Evolutionary conservation across 1,139 yeast genomes (phyloP).

Genomic region (Eremothecium gossypii): DNA sequence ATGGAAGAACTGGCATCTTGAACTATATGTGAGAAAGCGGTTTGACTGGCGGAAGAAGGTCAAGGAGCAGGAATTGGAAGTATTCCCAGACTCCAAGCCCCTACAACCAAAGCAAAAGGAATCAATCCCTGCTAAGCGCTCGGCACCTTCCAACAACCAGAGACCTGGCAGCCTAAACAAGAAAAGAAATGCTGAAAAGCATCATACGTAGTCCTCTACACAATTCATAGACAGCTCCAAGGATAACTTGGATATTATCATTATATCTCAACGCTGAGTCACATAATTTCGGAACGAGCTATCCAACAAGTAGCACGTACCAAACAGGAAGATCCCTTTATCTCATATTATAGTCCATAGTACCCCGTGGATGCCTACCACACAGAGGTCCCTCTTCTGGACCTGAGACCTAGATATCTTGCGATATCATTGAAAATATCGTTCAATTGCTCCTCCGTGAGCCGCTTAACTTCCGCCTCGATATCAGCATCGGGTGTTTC

Average conservation of each 20-base stretch:
- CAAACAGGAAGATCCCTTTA: too few relatives aligned
- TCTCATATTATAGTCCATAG: too few relatives aligned
- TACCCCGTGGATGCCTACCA: constrained; percentile 33
- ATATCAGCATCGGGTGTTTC: constrained; percentile 24
- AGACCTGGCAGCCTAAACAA: background rate
- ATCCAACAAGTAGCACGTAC: too few relatives aligned
- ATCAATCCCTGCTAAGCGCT: background rate
- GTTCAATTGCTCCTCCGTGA: constrained; percentile 34
- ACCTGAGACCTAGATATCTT: constrained; percentile 54
- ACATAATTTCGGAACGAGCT: too few relatives aligned
- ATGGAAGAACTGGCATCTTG: constrained; percentile 78
- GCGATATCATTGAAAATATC: constrained; percentile 56
- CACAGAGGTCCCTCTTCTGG: constrained; percentile 42
- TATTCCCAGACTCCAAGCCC: constrained; percentile 31
- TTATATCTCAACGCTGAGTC: too few relatives aligned
- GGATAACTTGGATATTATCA: too few relatives aligned
- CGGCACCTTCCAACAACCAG: background rate
- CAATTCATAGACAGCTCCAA: too few relatives aligned
- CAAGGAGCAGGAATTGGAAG: constrained; percentile 59
- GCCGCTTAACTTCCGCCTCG: constrained; percentile 22
- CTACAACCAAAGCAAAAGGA: constrained; percentile 17
- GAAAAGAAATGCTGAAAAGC: background rate
- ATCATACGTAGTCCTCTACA: too few relatives aligned
- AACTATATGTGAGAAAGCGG: constrained; percentile 48
- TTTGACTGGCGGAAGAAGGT: constrained; percentile 74